phyloP scores from a whole-genome alignment of 2,329 filamentous ascomycete genomes.

The Arachnomyces sp. region DNA sequence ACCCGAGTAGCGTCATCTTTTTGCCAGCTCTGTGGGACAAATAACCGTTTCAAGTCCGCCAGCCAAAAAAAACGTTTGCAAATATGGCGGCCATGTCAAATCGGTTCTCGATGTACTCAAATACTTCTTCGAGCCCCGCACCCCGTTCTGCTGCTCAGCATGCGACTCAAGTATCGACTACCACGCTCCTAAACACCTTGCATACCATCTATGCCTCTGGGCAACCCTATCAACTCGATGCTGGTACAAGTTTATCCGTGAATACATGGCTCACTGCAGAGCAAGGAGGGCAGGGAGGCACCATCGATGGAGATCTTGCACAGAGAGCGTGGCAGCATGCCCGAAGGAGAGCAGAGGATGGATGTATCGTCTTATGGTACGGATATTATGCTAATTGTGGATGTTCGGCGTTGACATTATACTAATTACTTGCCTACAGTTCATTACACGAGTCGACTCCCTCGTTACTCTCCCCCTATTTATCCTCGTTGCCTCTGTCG shows the following conservation, averaged over 20 bases:
- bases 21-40: too few species aligned
- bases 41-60: too few species aligned
- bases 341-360: slow-evolving; percentile 86
- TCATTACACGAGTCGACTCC: slow-evolving; percentile 85
- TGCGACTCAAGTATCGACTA: slow-evolving; percentile 78
- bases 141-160: slow-evolving; percentile 55
- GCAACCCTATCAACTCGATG: slow-evolving; percentile 78
- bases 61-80: too few species aligned
- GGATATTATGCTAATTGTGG: slow-evolving; percentile 21
- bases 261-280: slow-evolving; percentile 90
- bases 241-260: slow-evolving; percentile 82
- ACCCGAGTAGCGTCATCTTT: too few species aligned
- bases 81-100: slow-evolving; percentile 46
- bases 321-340: slow-evolving; percentile 93
- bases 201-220: slow-evolving; percentile 81
- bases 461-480: slow-evolving; percentile 72
- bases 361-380: slow-evolving; percentile 82
- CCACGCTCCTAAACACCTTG: slow-evolving; percentile 81
- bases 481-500: slow-evolving; percentile 70
- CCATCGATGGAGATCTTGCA: slow-evolving; percentile 71
- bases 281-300: slow-evolving; percentile 64
- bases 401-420: neutral
- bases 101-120: slow-evolving; percentile 56
- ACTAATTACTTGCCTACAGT: slow-evolving; percentile 40
- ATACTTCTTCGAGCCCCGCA: slow-evolving; percentile 50